Conservation (phyloP, 1,284 basidiomycete species). For the Earliella scabrosa region DNA sequence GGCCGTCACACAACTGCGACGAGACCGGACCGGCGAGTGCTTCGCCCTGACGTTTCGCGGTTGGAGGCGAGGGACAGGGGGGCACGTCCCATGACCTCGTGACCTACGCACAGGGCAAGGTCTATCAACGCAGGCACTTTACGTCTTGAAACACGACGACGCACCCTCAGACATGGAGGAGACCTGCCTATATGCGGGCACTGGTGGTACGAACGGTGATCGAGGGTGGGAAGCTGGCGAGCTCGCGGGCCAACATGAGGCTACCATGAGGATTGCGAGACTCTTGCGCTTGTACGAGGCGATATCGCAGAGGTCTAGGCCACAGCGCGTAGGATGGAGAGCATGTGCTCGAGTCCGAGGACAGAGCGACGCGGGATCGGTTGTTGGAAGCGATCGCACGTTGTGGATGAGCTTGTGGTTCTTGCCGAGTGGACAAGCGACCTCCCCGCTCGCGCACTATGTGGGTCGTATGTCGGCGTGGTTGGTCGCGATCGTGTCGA, state of each 20-base stretch:
- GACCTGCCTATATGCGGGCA: background rate
- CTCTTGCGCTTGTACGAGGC: background rate
- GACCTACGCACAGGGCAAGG: background rate
- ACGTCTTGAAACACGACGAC: background rate
- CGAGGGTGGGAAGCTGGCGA: background rate
- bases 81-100: background rate
- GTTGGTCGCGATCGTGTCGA: no score
- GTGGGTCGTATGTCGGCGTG: no score
- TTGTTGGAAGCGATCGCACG: background rate
- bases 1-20: no score
- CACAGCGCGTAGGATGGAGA: background rate
- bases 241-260: background rate
- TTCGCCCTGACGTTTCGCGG: no score
- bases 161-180: background rate
- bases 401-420: no score
- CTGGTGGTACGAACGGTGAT: background rate
- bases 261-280: background rate
- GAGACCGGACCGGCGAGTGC: no score
- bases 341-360: background rate
- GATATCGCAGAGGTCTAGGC: background rate
- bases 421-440: no score
- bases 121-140: background rate
- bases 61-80: background rate
- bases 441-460: no score
- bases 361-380: background rate